A percentile compares a stretch with the other conserved stretches of the same genome.
Evolutionary conservation across 805 yeast genomes (phyloP).

Genomic region (Wickerhamia fluorescens): DNA sequence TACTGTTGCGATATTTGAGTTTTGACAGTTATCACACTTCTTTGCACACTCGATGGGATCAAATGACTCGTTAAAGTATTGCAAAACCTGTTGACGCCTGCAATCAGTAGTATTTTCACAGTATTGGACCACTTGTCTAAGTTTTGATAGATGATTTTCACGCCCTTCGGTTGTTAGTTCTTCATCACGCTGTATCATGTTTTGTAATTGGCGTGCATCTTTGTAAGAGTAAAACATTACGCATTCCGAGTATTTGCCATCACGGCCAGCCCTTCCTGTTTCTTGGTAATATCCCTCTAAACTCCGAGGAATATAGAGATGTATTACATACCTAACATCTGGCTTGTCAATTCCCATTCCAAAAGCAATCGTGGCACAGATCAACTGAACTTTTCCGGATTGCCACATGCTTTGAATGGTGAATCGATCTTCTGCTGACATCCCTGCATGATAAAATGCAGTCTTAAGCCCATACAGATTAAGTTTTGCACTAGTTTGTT

Average conservation of each 20-base stretch:
- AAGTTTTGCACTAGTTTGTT: conserved; percentile 63
- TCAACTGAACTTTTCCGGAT: conserved; percentile 56
- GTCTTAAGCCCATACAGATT: conserved; percentile 55
- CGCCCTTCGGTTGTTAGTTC: conserved; percentile 57
- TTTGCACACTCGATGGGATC: conserved; percentile 56
- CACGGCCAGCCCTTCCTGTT: conserved; percentile 98
- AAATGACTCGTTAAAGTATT: conserved; percentile 83
- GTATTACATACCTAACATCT: conserved; percentile 88
- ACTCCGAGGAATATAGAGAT: conserved; percentile 80
- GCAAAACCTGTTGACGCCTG: conserved; percentile 79
- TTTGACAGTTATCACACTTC: conserved; percentile 80
- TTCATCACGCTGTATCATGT: conserved; percentile 70
- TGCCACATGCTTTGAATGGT: conserved; percentile 83
- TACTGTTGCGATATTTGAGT: conserved; percentile 31
- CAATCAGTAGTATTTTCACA: conserved; percentile 91
- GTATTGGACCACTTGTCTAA: conserved; percentile 80
- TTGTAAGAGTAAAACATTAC: conserved; percentile 72
- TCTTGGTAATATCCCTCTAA: conserved; percentile 97
- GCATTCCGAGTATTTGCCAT: conserved; percentile 78
- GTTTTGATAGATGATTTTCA: conserved; percentile 69
- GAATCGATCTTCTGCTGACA: conserved; percentile 69
- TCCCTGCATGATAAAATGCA: conserved; percentile 90
- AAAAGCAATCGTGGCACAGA: conserved; percentile 96
- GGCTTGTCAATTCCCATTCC: conserved; percentile 99
- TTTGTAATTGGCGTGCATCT: conserved; percentile 72